Conservation (phyloP, 495 filamentous ascomycete genomes). For the Haplographium delicatum region DNA sequence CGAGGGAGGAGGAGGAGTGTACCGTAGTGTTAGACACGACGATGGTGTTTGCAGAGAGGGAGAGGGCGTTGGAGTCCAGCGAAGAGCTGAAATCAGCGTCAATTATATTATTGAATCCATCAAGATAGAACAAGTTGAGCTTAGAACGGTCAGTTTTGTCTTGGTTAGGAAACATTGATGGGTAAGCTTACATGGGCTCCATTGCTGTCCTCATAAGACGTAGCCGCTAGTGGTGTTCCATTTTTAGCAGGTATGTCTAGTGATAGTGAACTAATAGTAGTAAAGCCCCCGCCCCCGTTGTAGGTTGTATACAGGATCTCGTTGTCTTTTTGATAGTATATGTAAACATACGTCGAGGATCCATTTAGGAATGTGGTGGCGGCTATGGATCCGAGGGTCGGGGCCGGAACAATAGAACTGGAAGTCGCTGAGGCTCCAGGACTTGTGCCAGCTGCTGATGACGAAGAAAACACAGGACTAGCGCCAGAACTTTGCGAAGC, state of each 20-base stretch:
- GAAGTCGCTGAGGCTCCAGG: not conserved
- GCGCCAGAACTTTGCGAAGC: not conserved
- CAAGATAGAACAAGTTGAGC: constrained; percentile 3
- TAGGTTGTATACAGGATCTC: not conserved
- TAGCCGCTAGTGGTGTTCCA: not conserved
- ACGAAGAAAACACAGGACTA: not conserved
- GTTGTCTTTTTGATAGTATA: constrained; percentile 3
- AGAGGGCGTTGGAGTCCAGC: not conserved
- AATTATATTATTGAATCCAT: constrained; percentile 2
- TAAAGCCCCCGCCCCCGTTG: not conserved
- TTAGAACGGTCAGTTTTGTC: not conserved
- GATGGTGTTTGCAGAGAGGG: not conserved
- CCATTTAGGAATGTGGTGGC: not conserved
- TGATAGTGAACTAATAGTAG: not conserved
- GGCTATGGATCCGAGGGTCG: not conserved
- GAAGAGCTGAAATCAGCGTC: not conserved
- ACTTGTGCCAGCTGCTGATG: not conserved
- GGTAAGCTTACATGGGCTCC: not conserved
- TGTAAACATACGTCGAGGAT: not conserved
- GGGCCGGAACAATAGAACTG: not conserved
- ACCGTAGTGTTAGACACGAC: not conserved
- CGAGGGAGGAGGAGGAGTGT: not conserved
- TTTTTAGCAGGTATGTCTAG: not conserved
- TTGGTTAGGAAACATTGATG: not conserved
- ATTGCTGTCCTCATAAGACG: not conserved